Base-by-base conservation (phyloP, 129 eudicot genomes). In the Kitagawia praeruptora region DNA sequence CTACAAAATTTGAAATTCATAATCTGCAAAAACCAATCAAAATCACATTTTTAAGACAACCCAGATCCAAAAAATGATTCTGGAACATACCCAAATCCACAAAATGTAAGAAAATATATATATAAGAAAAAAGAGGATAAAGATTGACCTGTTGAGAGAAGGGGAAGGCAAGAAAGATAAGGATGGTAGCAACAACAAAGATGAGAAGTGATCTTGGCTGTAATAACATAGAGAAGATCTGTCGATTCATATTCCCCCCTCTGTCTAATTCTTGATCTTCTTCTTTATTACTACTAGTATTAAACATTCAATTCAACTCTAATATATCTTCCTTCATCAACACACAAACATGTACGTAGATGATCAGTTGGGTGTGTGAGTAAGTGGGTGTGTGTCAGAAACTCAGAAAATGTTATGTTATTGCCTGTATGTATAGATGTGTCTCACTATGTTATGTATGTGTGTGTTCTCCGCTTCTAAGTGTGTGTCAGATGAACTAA, bases 231-330 rank as follows among this genome's bases (percentile, higher is more conserved):
- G 86, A 84, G 82, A 82, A 84, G 85, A 88, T 82, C 84, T 84
- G 86, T 77, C 89, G 86, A 64, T 82, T 78, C 92, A 86, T 88
- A 81, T 79, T 73, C 72, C 74, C 11, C 77, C 73, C 40, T 34
- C 63, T 48, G 28, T 54, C 67, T 15, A 53, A 1, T 48, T 76
- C 31, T 49, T 53, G 67, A 37, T 49, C 39, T 73, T 44, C 37
- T 42, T 38, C 47, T 38, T n/a, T 61, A 25, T 61, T 61, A n/a
- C 31, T 61, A 61, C 69, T 61, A 61, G 18, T 73, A 21, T 44
- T 70, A 44, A 23, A 41, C 77, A 73, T 73, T 73, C 54, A 73
- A 42, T 42, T 73, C 42, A 67, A 67, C 73, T 63, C 23, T 18
- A 18, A 49, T 51, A 51, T 51, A 4, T 31, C 3, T 38, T 67